phyloP scores from a whole-genome alignment of 352 stramenopile genomes.

The Phytophthora podocarpi region DNA sequence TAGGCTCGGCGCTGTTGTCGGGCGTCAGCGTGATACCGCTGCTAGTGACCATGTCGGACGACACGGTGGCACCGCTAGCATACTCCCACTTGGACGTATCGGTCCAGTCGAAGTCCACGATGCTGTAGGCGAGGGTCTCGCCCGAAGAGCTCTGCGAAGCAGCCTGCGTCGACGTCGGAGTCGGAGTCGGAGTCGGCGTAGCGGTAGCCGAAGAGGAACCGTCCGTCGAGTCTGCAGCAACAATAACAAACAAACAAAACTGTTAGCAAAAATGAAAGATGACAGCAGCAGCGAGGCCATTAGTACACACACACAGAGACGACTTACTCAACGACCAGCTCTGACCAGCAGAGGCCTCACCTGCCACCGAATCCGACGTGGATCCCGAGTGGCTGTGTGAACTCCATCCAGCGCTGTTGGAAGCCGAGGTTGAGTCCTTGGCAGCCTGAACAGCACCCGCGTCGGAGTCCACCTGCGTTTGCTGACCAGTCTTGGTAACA shows the following conservation, averaged over 20 bases:
- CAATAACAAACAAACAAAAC: neutral
- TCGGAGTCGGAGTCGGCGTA: slow-evolving; percentile 11
- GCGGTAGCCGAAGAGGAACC: slow-evolving; percentile 9
- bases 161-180: slow-evolving; percentile 19
- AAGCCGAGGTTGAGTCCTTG: slow-evolving; percentile 25
- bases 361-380: slow-evolving; percentile 24
- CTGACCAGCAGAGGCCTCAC: slow-evolving; percentile 31
- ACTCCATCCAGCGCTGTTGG: slow-evolving; percentile 15
- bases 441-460: slow-evolving; percentile 27
- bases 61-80: slow-evolving; percentile 40
- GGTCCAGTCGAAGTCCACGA: slow-evolving; percentile 73
- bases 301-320: too few relatives aligned
- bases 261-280: slow-evolving; percentile 3
- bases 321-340: slow-evolving; percentile 26
- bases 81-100: slow-evolving; percentile 70
- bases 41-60: slow-evolving; percentile 49
- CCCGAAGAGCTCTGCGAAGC: slow-evolving; percentile 28
- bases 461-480: slow-evolving; percentile 14
- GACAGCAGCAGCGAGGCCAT: neutral
- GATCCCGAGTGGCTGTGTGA: slow-evolving; percentile 24
- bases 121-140: slow-evolving; percentile 48
- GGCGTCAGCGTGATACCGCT: slow-evolving; percentile 61
- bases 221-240: slow-evolving; percentile 26
- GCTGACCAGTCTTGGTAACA: neutral
- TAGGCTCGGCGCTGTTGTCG: slow-evolving; percentile 55